Percentiles rank a stretch among this genome's conserved stretches.
These are phyloP conservation scores for Asterophora parasitica DNA, from an alignment of 768 basidiomycete species.

Conservation along the genomic window DNA sequence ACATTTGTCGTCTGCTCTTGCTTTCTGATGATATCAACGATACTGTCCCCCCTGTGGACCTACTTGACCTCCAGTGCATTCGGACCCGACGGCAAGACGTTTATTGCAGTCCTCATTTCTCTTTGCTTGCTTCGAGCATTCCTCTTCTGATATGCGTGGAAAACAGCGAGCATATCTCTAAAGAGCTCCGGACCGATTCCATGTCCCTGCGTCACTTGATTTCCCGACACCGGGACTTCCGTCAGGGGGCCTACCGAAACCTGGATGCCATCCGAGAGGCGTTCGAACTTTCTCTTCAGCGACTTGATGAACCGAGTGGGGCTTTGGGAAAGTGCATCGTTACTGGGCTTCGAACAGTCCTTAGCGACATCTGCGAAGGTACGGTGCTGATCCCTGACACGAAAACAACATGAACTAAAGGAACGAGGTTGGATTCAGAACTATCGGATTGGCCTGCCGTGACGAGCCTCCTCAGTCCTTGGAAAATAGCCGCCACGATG, in stretches of 20 bases:
- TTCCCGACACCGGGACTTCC: slow-evolving; percentile 63
- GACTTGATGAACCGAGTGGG: slow-evolving; percentile 40
- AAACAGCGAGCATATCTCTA: slow-evolving; percentile 48
- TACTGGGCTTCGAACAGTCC: slow-evolving; percentile 59
- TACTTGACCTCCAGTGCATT: slow-evolving; percentile 66
- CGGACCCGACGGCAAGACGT: slow-evolving; percentile 65
- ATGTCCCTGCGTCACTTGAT: slow-evolving; percentile 51
- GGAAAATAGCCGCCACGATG: slow-evolving; percentile 78
- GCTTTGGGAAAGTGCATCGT: slow-evolving; percentile 58
- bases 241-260: slow-evolving; percentile 72
- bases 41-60: slow-evolving; percentile 37
- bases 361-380: slow-evolving; percentile 64
- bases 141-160: slow-evolving; percentile 72
- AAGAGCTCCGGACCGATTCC: slow-evolving; percentile 43
- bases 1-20: slow-evolving; percentile 56
- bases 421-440: slow-evolving; percentile 36
- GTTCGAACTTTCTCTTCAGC: slow-evolving; percentile 59
- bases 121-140: slow-evolving; percentile 54
- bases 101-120: slow-evolving; percentile 63
- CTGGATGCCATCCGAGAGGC: slow-evolving; percentile 64
- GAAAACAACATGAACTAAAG: not conserved
- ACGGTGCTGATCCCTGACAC: not conserved
- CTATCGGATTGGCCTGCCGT: slow-evolving; percentile 57
- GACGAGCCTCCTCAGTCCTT: slow-evolving; percentile 69
- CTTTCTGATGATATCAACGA: slow-evolving; percentile 46